A percentile compares a stretch with the other conserved stretches of the same genome.
These are phyloP conservation scores for Didymosphaeria variabile DNA, from an alignment of 2,329 filamentous ascomycete genomes.

Conservation along the genomic window DNA sequence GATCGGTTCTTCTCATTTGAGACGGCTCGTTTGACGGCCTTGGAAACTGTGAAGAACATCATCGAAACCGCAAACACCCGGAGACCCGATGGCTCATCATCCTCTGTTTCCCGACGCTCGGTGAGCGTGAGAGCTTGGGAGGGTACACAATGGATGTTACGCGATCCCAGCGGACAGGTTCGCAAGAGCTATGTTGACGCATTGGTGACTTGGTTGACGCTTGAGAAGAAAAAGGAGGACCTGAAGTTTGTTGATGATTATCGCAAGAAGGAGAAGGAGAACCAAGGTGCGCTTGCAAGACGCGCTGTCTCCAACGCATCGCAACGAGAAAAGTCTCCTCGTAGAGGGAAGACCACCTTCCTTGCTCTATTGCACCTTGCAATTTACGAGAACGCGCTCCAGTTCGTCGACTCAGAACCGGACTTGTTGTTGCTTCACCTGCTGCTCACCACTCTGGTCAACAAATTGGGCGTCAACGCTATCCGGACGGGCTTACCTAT, in stretches of 20 bases:
- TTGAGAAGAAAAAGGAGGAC: conserved; percentile 77
- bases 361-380: conserved; percentile 83
- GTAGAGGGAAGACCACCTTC: conserved; percentile 72
- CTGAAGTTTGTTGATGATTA: conserved; percentile 68
- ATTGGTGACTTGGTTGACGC: conserved; percentile 81
- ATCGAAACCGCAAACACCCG: conserved; percentile 76
- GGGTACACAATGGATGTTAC: conserved; percentile 91
- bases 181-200: conserved; percentile 87
- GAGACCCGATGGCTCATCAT: conserved; percentile 52
- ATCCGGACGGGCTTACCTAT: conserved; percentile 82
- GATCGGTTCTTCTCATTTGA: conserved; percentile 71
- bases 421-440: conserved; percentile 82
- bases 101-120: conserved; percentile 73
- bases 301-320: conserved; percentile 76
- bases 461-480: conserved; percentile 83
- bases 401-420: conserved; percentile 68
- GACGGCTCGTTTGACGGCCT: conserved; percentile 69
- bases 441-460: conserved; percentile 76
- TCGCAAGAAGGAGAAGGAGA: conserved; percentile 51
- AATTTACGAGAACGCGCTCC: conserved; percentile 86
- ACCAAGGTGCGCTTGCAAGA: conserved; percentile 59
- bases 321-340: conserved; percentile 64
- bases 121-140: conserved; percentile 90
- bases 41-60: conserved; percentile 83
- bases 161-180: conserved; percentile 79